These are phyloP conservation scores for Aureobasidium subglaciale DNA, from an alignment of 2,329 filamentous ascomycete genomes.

Conservation along the genomic window DNA sequence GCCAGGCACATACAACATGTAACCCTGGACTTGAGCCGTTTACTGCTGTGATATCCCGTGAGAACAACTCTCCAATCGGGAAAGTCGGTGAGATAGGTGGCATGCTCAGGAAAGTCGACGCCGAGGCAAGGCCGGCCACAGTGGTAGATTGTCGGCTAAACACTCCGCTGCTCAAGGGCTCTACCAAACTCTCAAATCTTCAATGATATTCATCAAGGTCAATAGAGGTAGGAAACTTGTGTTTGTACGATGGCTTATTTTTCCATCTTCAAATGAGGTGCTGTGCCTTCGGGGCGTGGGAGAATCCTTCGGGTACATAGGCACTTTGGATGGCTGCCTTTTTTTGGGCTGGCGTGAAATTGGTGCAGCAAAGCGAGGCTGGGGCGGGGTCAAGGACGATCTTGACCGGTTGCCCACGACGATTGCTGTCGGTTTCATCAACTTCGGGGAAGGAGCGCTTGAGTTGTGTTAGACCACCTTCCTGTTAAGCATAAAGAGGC, in stretches of 20 bases:
- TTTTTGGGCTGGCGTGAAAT: background rate
- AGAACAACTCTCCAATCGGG: slow-evolving; percentile 24
- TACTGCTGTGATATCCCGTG: slow-evolving; percentile 18
- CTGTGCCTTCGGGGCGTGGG: slow-evolving; percentile 3
- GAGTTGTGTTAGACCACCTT: background rate
- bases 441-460: background rate
- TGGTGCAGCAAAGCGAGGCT: background rate
- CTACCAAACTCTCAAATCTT: background rate
- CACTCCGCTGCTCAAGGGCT: background rate
- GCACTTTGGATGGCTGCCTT: slow-evolving; percentile 6
- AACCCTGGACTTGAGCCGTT: slow-evolving; percentile 24
- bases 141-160: slow-evolving; percentile 8
- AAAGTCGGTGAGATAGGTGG: slow-evolving; percentile 30
- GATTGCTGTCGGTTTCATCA: background rate
- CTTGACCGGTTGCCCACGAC: slow-evolving; percentile 1
- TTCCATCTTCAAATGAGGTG: slow-evolving; percentile 13
- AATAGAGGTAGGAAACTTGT: background rate
- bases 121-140: slow-evolving; percentile 1
- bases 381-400: slow-evolving; percentile 6
- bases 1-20: slow-evolving; percentile 51
- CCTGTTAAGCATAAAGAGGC: slow-evolving; percentile 3
- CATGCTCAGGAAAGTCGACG: slow-evolving; percentile 21
- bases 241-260: background rate
- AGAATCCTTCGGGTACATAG: background rate
- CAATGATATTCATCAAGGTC: background rate